Evolutionary conservation across 2,329 filamentous ascomycete genomes (phyloP).

Genomic region (Chaetomiaceae sp.): DNA sequence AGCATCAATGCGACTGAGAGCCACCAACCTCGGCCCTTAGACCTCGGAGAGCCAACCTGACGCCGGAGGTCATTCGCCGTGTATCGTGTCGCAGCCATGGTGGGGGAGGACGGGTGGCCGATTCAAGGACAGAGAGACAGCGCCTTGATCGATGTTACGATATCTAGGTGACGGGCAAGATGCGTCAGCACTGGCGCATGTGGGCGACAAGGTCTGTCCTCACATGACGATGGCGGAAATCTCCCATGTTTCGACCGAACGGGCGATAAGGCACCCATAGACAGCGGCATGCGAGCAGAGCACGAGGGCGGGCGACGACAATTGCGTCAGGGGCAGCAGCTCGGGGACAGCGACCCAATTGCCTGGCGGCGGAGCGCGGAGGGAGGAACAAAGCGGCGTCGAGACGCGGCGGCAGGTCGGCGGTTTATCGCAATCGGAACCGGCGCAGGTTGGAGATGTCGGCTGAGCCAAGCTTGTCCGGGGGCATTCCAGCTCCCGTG

Average conservation of each 20-base stretch:
- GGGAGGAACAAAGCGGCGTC: neutral
- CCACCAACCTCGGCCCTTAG: constrained; percentile 44
- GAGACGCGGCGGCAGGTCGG: neutral
- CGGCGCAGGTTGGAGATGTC: neutral
- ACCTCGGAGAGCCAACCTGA: constrained; percentile 52
- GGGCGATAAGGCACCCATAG: constrained; percentile 42
- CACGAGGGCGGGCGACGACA: constrained; percentile 15
- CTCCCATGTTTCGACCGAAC: constrained; percentile 47
- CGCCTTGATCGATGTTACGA: constrained; percentile 41
- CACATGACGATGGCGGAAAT: constrained; percentile 42
- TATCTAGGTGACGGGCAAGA: constrained; percentile 31
- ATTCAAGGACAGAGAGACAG: constrained; percentile 24
- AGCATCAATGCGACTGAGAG: neutral
- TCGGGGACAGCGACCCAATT: neutral
- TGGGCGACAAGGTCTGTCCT: constrained; percentile 20
- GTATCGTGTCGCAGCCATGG: constrained; percentile 46
- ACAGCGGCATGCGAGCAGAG: constrained; percentile 21
- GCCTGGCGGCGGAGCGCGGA: constrained; percentile 4
- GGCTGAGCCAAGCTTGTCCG: constrained; percentile 9
- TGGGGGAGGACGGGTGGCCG: constrained; percentile 26
- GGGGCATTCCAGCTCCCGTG: neutral
- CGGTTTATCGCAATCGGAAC: neutral
- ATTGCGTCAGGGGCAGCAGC: constrained; percentile 8
- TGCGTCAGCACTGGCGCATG: neutral
- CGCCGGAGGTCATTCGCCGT: constrained; percentile 45